A percentile compares a stretch with the other conserved stretches of the same genome.
Evolutionary conservation across 805 yeast species (phyloP).

Genomic region (Torulaspora franciscae): DNA sequence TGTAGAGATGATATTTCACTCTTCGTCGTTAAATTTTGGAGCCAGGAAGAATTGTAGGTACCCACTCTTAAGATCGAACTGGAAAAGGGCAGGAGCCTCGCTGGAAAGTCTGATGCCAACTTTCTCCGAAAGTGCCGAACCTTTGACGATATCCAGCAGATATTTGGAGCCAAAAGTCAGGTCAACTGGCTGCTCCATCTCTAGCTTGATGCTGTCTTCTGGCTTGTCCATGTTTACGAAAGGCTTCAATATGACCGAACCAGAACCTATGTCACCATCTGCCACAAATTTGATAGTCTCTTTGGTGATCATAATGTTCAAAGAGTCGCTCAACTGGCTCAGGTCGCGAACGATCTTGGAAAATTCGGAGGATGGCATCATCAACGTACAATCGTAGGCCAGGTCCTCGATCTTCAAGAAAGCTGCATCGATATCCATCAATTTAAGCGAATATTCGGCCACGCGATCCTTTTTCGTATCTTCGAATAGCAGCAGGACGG

Average conservation of each 20-base stretch:
- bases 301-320: constrained; percentile 80
- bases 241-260: constrained; percentile 82
- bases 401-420: constrained; percentile 89
- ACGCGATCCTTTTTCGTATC: constrained; percentile 87
- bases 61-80: constrained; percentile 80
- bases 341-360: constrained; percentile 86
- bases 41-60: constrained; percentile 93
- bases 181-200: constrained; percentile 80
- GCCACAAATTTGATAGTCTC: constrained; percentile 86
- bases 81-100: constrained; percentile 90
- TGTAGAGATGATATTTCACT: constrained; percentile 35
- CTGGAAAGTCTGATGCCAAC: constrained; percentile 85
- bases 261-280: constrained; percentile 89
- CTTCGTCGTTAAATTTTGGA: constrained; percentile 94
- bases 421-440: constrained; percentile 96
- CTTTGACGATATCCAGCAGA: constrained; percentile 85
- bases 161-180: constrained; percentile 89
- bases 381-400: constrained; percentile 80
- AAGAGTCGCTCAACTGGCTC: constrained; percentile 78
- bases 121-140: constrained; percentile 67
- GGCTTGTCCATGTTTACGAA: constrained; percentile 75
- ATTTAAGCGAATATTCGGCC: constrained; percentile 82
- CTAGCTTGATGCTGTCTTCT: constrained; percentile 67
- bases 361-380: constrained; percentile 85
- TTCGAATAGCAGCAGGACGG: constrained; percentile 77